Conservation (phyloP, 257 asterid species). For the Plantago major region DNA sequence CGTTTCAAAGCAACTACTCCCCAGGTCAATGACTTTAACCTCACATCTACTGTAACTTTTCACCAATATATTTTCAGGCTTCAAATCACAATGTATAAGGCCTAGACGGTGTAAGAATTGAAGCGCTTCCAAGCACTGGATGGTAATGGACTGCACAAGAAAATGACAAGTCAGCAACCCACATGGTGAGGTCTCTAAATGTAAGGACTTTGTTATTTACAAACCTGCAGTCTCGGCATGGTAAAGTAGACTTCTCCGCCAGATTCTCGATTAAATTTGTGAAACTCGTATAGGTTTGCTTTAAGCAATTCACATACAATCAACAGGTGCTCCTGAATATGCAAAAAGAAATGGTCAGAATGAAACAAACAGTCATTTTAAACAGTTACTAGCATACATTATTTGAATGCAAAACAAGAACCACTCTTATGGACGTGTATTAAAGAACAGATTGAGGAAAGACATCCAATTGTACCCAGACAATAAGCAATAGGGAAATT, state of each 20-base stretch:
- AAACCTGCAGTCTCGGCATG: conserved; percentile 76
- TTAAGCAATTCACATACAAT: conserved; percentile 78
- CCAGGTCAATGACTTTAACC: conserved; percentile 78
- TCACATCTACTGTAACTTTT: conserved; percentile 85
- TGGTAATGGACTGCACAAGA: conserved; percentile 56
- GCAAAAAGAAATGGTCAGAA: neutral
- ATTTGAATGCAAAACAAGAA: too few species aligned
- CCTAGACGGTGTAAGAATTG: conserved; percentile 65
- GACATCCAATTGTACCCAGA: neutral
- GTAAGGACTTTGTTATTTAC: conserved; percentile 6
- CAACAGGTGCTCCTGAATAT: conserved; percentile 64
- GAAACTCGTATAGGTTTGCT: conserved; percentile 74
- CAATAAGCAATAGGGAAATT: neutral
- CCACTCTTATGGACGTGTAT: too few species aligned
- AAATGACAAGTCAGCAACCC: conserved; percentile 16
- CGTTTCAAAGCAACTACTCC: conserved; percentile 79
- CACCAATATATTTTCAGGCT: conserved; percentile 79
- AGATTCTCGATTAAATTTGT: conserved; percentile 71
- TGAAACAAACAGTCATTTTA: too few species aligned
- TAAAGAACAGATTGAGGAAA: too few species aligned
- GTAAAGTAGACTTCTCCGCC: conserved; percentile 86
- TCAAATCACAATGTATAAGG: conserved; percentile 77
- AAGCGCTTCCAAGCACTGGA: conserved; percentile 76
- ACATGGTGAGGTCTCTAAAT: conserved; percentile 5
- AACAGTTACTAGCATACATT: too few species aligned